Base-by-base conservation (phyloP, 768 basidiomycete species). In the Obba rivulosa region DNA sequence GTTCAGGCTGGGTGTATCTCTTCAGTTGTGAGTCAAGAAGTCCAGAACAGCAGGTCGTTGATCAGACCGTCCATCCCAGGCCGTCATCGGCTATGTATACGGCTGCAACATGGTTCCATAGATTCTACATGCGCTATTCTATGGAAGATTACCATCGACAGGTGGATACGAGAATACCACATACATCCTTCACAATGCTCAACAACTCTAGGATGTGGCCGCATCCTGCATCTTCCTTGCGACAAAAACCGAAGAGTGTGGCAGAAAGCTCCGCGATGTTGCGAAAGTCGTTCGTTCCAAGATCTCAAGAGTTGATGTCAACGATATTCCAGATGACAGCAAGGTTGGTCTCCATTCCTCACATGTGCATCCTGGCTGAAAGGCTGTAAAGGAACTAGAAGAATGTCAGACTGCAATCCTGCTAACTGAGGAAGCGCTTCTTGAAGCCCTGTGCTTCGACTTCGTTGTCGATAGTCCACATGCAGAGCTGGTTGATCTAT, bases 221-320 rank as follows among this genome's bases (percentile, higher is more conserved):
- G 89, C 87, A 11, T 76, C 90, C 3, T 92, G 88, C 63, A 80
- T 92, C 51, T 92, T 92, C 59, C 76, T 92, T 49, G 87, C 90
- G 0, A 90, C 90, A n/a, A 92, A 92, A 65, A 92, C 88, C 1
- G 90, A 92, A 63, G 90, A 92, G 66, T 91, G 87, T 56, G 87
- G 87, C 28, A 74, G 90, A 44, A 92, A 92, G 61, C 75, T 92
- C 13, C 75, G 85, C n/a, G 90, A 92, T 58, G 87, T 92, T 21
- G 86, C 90, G 8, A 76, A 77, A 54, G 78, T 92, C 9, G 83
- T 77, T 56, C 78, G 80, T 57, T 77, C 85, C 31, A 91, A 92
- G 67, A 71, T 83, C 31, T 69, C 70, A 18, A 76, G 75, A 43
- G 63, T 65, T 4, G 83, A 87, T 46, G 69, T 80, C 31, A 66